Evolutionary conservation across 805 yeast genomes (phyloP).

Genomic region (Nakazawaea pomicola): DNA sequence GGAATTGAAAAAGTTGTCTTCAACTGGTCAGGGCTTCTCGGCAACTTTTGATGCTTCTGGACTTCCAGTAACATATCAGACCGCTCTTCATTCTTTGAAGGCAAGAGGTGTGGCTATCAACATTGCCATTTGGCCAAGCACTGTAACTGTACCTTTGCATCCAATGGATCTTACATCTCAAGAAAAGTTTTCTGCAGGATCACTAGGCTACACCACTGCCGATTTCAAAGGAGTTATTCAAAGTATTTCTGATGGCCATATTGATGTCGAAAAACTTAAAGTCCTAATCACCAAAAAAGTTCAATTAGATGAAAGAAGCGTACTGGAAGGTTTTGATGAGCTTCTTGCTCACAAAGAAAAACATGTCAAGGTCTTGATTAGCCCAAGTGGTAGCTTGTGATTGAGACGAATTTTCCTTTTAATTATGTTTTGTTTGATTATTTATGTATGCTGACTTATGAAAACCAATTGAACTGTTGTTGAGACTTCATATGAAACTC

Average conservation of each 20-base stretch:
- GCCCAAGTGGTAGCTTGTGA: too few relatives aligned
- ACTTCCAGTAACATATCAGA: constrained; percentile 44
- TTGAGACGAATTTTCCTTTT: too few relatives aligned
- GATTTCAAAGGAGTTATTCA: constrained; percentile 52
- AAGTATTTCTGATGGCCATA: background rate
- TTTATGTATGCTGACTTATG: too few relatives aligned
- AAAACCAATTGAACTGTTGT: too few relatives aligned
- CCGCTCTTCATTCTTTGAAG: constrained; percentile 44
- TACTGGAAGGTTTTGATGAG: constrained; percentile 47
- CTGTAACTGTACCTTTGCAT: constrained; percentile 39
- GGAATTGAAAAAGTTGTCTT: constrained; percentile 31
- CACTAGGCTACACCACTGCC: constrained; percentile 52
- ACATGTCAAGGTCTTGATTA: constrained; percentile 48
- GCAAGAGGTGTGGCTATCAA: constrained; percentile 57
- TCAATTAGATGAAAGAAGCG: constrained; percentile 9
- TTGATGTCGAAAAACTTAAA: background rate
- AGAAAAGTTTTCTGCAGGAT: constrained; percentile 54
- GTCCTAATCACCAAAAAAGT: background rate
- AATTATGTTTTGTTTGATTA: too few relatives aligned
- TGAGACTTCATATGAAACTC: too few relatives aligned
- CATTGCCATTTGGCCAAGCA: constrained; percentile 64
- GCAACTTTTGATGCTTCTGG: constrained; percentile 53
- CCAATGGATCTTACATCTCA: constrained; percentile 55
- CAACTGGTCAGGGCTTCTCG: constrained; percentile 41
- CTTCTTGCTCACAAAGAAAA: constrained; percentile 46